Evolutionary conservation across 169 alveolate species (phyloP), one percentile per base, ranked within the genome.

Genomic region (Ichthyophthirius multifiliis): DNA sequence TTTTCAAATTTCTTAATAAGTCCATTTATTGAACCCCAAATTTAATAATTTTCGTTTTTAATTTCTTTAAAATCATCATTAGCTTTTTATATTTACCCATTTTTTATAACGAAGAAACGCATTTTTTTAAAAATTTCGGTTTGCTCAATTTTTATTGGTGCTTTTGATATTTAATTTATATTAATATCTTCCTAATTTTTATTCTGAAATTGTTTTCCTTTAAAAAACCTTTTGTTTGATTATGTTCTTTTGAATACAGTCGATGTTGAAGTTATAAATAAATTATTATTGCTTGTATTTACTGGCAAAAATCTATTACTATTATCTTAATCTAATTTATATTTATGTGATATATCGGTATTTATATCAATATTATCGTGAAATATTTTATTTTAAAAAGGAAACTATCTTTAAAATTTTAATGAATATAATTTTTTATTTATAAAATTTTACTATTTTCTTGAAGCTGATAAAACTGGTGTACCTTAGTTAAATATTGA

Each of bases 401-500:
- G 35, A 10, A 16, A 15, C 18, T 32, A 32, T 13, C 43, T 64
- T 12, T 7, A 9, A 41, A 64, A 64, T 64, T 15, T 12, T 31
- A 64, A 63, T 5, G 4, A 3, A 3, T 35, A 64, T 32, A 4
- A 64, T 32, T 0, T 32, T 10, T 30, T 55, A 15, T 32, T 27
- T 0, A 32, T 32, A 64, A 64, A 2, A 32, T 13, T 23, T 10
- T 37, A 67, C 77, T 35, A 35, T 18, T 67, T 67, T 9, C 74
- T 23, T 13, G 37, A 62, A 43, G 44, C 37, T 18, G 20, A 20
- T n/a, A 87, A 74, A 9, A 92, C 89, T 39, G 94, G 90, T 32
- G 83, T 83, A n/a, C 94, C 94, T 73, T 90, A 67, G 37, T 79
- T 82, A 76, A 89, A 89, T 4, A 89, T 91, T 13, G 92, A 92